A percentile compares a stretch with the other conserved stretches of the same genome.
These are phyloP conservation scores for Daldinia bambusicola DNA, from an alignment of 495 filamentous ascomycete species.

Conservation along the genomic window DNA sequence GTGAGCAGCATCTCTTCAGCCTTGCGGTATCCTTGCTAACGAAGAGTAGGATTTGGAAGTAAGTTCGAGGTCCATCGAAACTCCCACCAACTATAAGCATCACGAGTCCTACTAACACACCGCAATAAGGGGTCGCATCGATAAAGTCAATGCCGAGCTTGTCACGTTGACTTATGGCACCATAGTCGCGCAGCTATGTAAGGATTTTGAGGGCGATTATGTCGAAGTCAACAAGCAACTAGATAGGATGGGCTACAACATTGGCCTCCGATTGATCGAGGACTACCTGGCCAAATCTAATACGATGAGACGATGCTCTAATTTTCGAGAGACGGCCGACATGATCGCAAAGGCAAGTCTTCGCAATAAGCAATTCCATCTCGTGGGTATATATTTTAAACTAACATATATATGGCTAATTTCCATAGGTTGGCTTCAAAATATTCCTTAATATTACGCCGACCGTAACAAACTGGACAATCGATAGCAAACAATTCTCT, in stretches of 20 bases:
- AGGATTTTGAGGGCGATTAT: conserved; percentile 94
- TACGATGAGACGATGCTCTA: conserved; percentile 82
- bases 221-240: conserved; percentile 94
- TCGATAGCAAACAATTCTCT: conserved; percentile 95
- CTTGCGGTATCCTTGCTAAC: conserved; percentile 43
- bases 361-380: conserved; percentile 12
- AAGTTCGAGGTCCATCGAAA: conserved; percentile 55
- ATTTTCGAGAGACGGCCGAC: conserved; percentile 95
- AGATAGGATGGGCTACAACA: conserved; percentile 99
- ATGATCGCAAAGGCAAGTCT: conserved; percentile 86
- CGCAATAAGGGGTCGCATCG: conserved; percentile 67
- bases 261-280: conserved; percentile 94
- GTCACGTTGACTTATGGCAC: conserved; percentile 98
- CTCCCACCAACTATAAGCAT: not conserved
- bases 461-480: conserved; percentile 92
- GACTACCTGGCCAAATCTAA: conserved; percentile 97
- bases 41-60: conserved; percentile 91
- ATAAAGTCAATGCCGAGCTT: conserved; percentile 86
- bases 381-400: not conserved
- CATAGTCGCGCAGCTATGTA: conserved; percentile 94
- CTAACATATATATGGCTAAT: conserved; percentile 6
- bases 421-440: conserved; percentile 89
- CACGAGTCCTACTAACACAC: conserved; percentile 23
- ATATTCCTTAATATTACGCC: conserved; percentile 99
- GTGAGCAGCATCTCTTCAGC: conserved; percentile 48